Evolutionary conservation across 306 rosid genomes (phyloP).

Genomic region (Castanea crenata): DNA sequence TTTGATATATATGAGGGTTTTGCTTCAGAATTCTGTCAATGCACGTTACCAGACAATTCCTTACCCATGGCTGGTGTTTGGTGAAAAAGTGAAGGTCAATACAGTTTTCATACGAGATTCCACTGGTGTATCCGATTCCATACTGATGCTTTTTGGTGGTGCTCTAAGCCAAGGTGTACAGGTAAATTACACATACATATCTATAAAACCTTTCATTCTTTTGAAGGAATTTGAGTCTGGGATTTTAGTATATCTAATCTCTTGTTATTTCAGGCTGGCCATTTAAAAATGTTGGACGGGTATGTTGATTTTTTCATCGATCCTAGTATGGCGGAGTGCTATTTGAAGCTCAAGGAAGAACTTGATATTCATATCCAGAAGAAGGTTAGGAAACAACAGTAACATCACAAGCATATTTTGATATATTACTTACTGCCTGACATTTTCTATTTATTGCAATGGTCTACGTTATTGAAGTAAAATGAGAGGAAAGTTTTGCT

Average conservation of each 20-base stretch:
- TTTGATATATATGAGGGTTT: conserved; percentile 19
- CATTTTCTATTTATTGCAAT: background rate
- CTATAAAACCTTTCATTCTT: background rate
- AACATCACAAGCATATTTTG: conserved; percentile 6
- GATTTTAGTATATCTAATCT: conserved; percentile 11
- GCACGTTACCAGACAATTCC: conserved; percentile 90
- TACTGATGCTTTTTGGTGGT: conserved; percentile 83
- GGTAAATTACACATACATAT: conserved; percentile 44
- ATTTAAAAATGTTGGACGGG: conserved; percentile 87
- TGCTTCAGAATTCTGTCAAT: conserved; percentile 88
- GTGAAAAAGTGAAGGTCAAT: conserved; percentile 92
- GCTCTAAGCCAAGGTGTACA: conserved; percentile 64
- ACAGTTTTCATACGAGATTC: conserved; percentile 95
- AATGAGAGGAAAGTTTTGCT: background rate
- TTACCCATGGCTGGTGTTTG: conserved; percentile 96
- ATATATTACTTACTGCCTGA: conserved; percentile 12
- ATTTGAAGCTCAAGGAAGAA: conserved; percentile 83
- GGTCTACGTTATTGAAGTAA: background rate
- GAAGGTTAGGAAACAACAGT: conserved; percentile 57
- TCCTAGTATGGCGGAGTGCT: conserved; percentile 87
- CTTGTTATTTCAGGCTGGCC: conserved; percentile 64
- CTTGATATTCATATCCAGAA: conserved; percentile 72
- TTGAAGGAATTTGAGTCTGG: background rate
- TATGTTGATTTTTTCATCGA: conserved; percentile 89
- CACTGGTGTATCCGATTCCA: conserved; percentile 92